Conservation (phyloP, 2,329 filamentous ascomycete species). For the Elsinoe fawcettii region DNA sequence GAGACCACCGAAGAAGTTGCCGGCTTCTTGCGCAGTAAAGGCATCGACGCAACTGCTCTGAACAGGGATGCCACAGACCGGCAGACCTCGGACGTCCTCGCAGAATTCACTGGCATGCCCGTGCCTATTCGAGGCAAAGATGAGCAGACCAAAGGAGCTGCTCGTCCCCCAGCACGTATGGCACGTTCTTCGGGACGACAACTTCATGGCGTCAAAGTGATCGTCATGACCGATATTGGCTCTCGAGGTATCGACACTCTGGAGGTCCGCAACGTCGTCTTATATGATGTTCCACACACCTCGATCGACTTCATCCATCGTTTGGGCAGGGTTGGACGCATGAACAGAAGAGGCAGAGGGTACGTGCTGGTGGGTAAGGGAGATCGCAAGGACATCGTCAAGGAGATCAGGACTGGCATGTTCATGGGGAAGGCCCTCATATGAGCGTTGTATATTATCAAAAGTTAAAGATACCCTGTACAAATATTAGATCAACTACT, state of each 20-base stretch:
- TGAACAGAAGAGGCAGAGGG: constrained; percentile 82
- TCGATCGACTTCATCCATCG: constrained; percentile 98
- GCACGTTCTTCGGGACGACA: constrained; percentile 33
- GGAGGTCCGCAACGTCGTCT: constrained; percentile 79
- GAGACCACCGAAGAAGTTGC: constrained; percentile 78
- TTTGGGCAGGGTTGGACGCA: constrained; percentile 81
- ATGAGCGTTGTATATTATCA: constrained; percentile 22
- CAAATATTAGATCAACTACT: constrained; percentile 8
- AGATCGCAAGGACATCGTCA: constrained; percentile 82
- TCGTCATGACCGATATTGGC: constrained; percentile 89
- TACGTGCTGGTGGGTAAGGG: constrained; percentile 85
- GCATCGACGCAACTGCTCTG: constrained; percentile 78
- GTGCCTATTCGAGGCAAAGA: constrained; percentile 5
- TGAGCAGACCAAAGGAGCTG: neutral
- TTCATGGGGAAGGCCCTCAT: constrained; percentile 44
- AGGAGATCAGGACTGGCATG: constrained; percentile 76
- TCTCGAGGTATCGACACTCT: constrained; percentile 92
- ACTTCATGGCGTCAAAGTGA: constrained; percentile 73
- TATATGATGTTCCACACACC: constrained; percentile 96
- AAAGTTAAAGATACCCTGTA: constrained; percentile 20
- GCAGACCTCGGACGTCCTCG: constrained; percentile 68
- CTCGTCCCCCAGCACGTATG: neutral
- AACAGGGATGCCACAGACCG: constrained; percentile 76
- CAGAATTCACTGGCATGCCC: constrained; percentile 57
- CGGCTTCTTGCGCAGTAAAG: constrained; percentile 70